These are phyloP conservation scores for Fusarium dimerum DNA, from an alignment of 2,329 filamentous ascomycete species.

Conservation along the genomic window DNA sequence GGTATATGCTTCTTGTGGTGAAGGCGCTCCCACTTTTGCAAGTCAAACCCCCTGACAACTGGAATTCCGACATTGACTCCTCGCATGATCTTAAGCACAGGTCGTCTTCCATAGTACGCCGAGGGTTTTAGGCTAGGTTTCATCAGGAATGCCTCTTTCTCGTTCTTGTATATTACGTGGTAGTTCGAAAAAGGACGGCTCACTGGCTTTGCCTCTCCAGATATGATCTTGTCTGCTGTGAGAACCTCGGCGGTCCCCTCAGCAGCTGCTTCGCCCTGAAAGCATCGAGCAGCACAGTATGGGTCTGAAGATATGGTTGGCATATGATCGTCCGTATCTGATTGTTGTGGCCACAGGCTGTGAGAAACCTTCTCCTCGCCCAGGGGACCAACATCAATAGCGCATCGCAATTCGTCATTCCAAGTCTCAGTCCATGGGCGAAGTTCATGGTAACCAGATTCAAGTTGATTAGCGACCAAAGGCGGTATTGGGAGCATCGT, in stretches of 20 bases:
- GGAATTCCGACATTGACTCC: conserved; percentile 80
- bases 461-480: conserved; percentile 84
- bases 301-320: conserved; percentile 53
- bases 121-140: conserved; percentile 86
- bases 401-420: conserved; percentile 87
- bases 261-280: conserved; percentile 58
- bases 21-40: conserved; percentile 71
- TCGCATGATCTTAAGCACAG: conserved; percentile 81
- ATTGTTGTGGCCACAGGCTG: conserved; percentile 72
- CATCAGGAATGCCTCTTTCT: conserved; percentile 75
- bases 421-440: conserved; percentile 90
- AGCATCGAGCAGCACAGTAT: conserved; percentile 62
- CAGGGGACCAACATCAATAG: conserved; percentile 82
- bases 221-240: conserved; percentile 34
- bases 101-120: conserved; percentile 77
- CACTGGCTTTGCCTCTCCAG: conserved; percentile 39
- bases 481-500: conserved; percentile 90
- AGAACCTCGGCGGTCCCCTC: conserved; percentile 48
- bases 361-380: conserved; percentile 92
- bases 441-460: conserved; percentile 85
- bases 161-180: conserved; percentile 85
- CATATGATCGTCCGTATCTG: conserved; percentile 32
- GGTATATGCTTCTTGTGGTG: conserved; percentile 51
- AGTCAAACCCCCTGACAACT: conserved; percentile 87
- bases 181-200: conserved; percentile 68